phyloP scores from a whole-genome alignment of 129 eudicot species.

The Saussurea involucrata region DNA sequence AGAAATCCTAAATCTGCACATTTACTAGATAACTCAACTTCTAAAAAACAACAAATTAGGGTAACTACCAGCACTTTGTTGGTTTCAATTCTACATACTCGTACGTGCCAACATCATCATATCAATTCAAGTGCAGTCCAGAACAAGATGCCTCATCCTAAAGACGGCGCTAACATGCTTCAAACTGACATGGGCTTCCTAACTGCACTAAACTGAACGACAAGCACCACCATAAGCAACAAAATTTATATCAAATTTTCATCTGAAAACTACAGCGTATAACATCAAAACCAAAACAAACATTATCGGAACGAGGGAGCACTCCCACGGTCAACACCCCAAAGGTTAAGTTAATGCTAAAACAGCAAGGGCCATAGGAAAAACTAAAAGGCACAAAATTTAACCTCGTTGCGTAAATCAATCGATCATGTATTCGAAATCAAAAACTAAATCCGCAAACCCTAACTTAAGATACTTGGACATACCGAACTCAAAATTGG shows the following conservation, averaged over 20 bases:
- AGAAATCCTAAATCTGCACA: neutral
- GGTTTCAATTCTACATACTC: neutral
- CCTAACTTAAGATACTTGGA: slow-evolving; percentile 5
- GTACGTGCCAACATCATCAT: neutral
- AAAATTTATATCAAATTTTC: neutral
- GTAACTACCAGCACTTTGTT: neutral
- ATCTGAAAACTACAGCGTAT: neutral
- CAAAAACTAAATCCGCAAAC: neutral
- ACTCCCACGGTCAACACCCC: neutral
- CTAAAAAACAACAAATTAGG: neutral
- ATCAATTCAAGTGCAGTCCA: neutral
- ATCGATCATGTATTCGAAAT: neutral
- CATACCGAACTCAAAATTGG: neutral
- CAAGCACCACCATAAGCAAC: neutral
- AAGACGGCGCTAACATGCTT: neutral
- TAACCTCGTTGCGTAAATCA: neutral
- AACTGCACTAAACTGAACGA: neutral
- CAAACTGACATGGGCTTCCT: neutral
- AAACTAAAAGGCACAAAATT: neutral
- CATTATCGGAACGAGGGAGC: neutral
- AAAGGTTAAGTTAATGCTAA: slow-evolving; percentile 6
- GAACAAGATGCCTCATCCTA: neutral
- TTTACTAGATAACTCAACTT: neutral
- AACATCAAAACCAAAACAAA: neutral
- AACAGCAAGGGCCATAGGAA: neutral